A percentile compares a stretch with the other conserved stretches of the same genome.
phyloP scores from a whole-genome alignment of 2,329 filamentous ascomycete species.

The Sporothrix inflata region DNA sequence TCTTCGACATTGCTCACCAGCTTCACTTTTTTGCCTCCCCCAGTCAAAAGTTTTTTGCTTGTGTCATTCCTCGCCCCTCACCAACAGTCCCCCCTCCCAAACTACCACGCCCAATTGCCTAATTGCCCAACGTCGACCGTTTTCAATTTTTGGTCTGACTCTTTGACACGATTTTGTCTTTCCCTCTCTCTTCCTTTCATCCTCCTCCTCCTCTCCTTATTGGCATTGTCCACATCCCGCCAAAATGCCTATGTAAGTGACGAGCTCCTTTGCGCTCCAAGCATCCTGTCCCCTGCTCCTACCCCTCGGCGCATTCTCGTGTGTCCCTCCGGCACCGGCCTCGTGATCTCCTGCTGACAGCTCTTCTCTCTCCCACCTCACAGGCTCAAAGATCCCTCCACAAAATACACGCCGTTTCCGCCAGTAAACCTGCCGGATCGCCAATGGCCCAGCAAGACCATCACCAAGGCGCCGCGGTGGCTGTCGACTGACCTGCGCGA shows the following conservation, averaged over 20 bases:
- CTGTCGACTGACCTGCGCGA: constrained; percentile 86
- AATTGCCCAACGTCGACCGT: neutral
- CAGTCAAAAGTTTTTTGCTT: constrained; percentile 5
- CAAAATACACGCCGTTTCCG: constrained; percentile 74
- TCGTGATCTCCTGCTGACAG: neutral
- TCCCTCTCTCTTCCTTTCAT: neutral
- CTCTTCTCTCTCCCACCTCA: neutral
- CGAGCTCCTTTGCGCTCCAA: neutral
- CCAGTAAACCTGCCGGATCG: constrained; percentile 69
- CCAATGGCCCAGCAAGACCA: constrained; percentile 81
- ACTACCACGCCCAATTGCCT: constrained; percentile 9
- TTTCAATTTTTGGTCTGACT: neutral
- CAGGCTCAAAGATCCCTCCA: constrained; percentile 75
- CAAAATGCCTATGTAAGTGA: constrained; percentile 31
- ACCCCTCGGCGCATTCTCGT: constrained; percentile 9
- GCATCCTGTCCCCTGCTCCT: neutral
- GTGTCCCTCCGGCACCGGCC: neutral
- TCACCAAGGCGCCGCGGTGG: constrained; percentile 88
- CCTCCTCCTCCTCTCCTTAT: neutral
- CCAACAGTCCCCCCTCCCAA: neutral
- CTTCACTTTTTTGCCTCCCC: constrained; percentile 9
- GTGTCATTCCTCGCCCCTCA: constrained; percentile 21
- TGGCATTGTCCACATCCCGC: constrained; percentile 17
- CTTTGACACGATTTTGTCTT: constrained; percentile 18
- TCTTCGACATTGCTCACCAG: constrained; percentile 8